Evolutionary conservation across 2,329 filamentous ascomycete genomes (phyloP), one percentile per base, ranked within the genome.

Genomic region (Fusarium sp.): DNA sequence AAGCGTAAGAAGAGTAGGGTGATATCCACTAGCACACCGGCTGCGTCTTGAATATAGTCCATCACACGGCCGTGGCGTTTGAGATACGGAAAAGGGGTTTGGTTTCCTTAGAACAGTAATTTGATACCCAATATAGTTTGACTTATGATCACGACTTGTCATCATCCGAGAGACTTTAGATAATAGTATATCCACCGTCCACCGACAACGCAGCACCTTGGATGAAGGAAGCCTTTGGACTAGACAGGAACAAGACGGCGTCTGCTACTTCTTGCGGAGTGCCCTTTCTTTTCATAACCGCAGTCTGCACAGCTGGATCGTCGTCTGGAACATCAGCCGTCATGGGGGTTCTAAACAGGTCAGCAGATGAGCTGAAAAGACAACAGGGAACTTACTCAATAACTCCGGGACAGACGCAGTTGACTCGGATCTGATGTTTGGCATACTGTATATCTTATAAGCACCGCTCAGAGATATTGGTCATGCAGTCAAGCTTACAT

Each of bases 1-100:
- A 82, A 79, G 70, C 75, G 79, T 53, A 76, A 79, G 64, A 84
- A 83, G 76, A 83, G 80, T 65, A 83, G 81, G 67, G 74, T 78
- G 67, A 73, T 75, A 49, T 68, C 71, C 58, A 73, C 72, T 12
- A 70, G 68, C 25, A 77, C 76, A 24, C 76, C 75, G 4, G 70
- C 72, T 12, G 73, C 72, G 11, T 74, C 72, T n/a, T 67, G 38
- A 61, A 19, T 38, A 41, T 42, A 2, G 54, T 43, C 19, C 5
- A 26, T 24, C 38, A 13, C 10, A 31, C 38, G 7, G 41, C 10
- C 39, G 38, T n/a, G 62, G 53, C 58, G 49, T 64, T 63, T 58
- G 11, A 36, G 8, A 12, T 25, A 26, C 40, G 47, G 15, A 36
- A 43, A 48, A 22, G 40, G 35, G 12, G 15, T 36, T 38, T 10